phyloP scores from a whole-genome alignment of 2,329 filamentous ascomycete genomes.

The Eutypa lata region DNA sequence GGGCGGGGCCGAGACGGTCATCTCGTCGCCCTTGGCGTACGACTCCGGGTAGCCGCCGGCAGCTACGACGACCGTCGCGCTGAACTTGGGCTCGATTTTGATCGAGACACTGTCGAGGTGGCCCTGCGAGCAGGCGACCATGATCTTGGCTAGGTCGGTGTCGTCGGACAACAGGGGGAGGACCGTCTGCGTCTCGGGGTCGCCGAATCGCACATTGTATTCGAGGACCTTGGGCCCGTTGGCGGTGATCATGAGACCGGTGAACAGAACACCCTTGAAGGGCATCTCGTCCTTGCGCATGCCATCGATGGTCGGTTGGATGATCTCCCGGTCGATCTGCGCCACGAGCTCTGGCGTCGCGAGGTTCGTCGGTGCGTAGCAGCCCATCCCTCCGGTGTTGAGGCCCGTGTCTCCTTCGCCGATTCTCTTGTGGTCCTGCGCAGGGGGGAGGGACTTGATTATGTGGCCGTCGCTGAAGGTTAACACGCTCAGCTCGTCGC shows the following conservation, averaged over 20 bases:
- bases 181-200: slow-evolving; percentile 78
- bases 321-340: slow-evolving; percentile 73
- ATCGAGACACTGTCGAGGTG: slow-evolving; percentile 69
- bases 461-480: slow-evolving; percentile 88
- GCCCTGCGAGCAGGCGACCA: slow-evolving; percentile 78
- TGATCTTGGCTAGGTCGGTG: slow-evolving; percentile 82
- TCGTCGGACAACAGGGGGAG: slow-evolving; percentile 73
- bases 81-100: slow-evolving; percentile 66
- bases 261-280: slow-evolving; percentile 76
- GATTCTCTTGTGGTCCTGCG: slow-evolving; percentile 95
- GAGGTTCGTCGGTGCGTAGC: slow-evolving; percentile 86
- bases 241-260: slow-evolving; percentile 78
- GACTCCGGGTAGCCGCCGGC: slow-evolving; percentile 85
- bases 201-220: slow-evolving; percentile 78
- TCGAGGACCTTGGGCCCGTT: slow-evolving; percentile 69
- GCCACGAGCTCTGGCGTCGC: slow-evolving; percentile 73
- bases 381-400: slow-evolving; percentile 97
- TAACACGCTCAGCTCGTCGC: slow-evolving; percentile 88
- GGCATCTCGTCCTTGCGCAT: slow-evolving; percentile 78
- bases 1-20: slow-evolving; percentile 44
- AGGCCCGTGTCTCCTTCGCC: slow-evolving; percentile 86
- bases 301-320: slow-evolving; percentile 86
- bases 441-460: slow-evolving; percentile 79
- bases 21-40: slow-evolving; percentile 75
- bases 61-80: slow-evolving; percentile 90